Percentiles rank a stretch among this genome's conserved stretches.
Conservation (phyloP, 2,329 filamentous ascomycete genomes). For the Basipetospora chlamydospora region DNA sequence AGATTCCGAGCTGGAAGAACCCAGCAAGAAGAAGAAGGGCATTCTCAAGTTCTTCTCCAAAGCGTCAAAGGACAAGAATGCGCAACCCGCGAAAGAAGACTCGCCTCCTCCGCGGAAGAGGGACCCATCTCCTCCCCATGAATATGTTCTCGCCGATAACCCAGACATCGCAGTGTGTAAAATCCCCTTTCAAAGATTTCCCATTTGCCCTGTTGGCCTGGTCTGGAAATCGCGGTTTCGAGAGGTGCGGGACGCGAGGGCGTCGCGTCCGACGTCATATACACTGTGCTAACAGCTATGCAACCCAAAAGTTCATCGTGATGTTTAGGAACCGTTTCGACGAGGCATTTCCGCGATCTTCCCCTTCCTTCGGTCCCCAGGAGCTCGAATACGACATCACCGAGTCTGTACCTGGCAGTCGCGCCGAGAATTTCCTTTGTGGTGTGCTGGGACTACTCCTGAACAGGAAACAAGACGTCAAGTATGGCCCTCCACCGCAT, state of each 20-base stretch:
- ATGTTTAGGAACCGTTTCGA: conserved; percentile 94
- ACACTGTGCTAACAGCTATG: conserved; percentile 21
- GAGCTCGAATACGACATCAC: conserved; percentile 82
- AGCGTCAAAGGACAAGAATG: conserved; percentile 16
- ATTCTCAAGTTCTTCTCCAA: conserved; percentile 50
- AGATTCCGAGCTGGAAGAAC: conserved; percentile 35
- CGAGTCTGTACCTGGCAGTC: conserved; percentile 64
- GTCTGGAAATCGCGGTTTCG: conserved; percentile 9
- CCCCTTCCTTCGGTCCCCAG: conserved; percentile 84
- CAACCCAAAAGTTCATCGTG: conserved; percentile 65
- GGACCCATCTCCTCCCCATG: conserved; percentile 76
- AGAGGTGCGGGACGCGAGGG: conserved; percentile 29
- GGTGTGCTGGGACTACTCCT: conserved; percentile 75
- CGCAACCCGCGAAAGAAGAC: conserved; percentile 35
- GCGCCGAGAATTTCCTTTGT: conserved; percentile 79
- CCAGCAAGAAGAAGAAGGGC: conserved; percentile 39
- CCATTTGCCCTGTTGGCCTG: conserved; percentile 9
- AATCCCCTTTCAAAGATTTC: conserved; percentile 7
- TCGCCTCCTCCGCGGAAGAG: conserved; percentile 62
- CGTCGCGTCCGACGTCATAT: conserved; percentile 29
- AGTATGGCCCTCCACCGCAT: conserved; percentile 44
- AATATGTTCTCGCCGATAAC: conserved; percentile 81
- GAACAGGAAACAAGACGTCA: conserved; percentile 97
- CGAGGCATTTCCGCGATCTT: conserved; percentile 75
- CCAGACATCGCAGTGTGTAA: conserved; percentile 80